These are phyloP conservation scores for Sequoiadendron giganteum DNA, from an alignment of 75 land plant species.

Conservation along the genomic window DNA sequence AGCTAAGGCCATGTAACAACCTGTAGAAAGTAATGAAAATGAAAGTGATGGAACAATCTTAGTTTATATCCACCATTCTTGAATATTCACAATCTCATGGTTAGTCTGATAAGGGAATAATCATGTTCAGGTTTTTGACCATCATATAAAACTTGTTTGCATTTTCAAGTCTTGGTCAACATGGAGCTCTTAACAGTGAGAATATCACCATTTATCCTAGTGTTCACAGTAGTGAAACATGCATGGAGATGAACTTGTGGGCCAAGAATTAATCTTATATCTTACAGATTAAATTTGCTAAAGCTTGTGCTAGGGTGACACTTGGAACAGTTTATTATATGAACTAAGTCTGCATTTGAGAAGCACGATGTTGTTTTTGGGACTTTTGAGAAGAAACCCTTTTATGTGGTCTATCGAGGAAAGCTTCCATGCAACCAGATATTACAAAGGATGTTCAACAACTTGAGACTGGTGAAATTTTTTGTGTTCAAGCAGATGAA, in stretches of 20 bases:
- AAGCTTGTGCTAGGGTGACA: no score
- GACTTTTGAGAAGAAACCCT: background rate
- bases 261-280: no score
- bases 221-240: background rate
- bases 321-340: no score
- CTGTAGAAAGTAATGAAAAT: no score
- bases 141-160: slow-evolving; percentile 50
- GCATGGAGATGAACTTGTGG: no score
- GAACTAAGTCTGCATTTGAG: no score
- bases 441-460: background rate
- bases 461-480: background rate
- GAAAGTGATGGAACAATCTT: slow-evolving; percentile 80
- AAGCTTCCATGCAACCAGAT: background rate
- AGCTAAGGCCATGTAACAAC: no score
- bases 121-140: slow-evolving; percentile 48
- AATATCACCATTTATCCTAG: background rate
- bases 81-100: slow-evolving; percentile 15
- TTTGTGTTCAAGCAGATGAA: background rate
- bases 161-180: slow-evolving; percentile 15
- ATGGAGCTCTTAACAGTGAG: background rate
- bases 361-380: no score
- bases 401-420: background rate
- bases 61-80: slow-evolving; percentile 45
- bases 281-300: no score
- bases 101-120: slow-evolving; percentile 28